phyloP scores from a whole-genome alignment of 495 filamentous ascomycete genomes.

The Aspergillus affinis region DNA sequence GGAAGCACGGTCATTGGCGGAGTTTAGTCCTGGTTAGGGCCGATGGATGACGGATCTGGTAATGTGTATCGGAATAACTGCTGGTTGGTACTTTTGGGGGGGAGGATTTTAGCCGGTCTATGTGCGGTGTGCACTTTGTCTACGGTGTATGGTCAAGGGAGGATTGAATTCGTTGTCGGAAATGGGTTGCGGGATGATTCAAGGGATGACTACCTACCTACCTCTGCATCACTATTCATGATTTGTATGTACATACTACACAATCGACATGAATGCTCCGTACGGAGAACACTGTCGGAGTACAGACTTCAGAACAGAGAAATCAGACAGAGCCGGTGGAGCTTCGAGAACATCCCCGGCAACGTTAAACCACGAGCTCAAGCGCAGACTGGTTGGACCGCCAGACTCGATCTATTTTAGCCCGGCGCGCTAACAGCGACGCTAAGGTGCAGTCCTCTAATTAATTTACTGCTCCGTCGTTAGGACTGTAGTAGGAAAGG shows the following conservation, averaged over 20 bases:
- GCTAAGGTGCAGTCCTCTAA: neutral
- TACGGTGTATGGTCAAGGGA: no score
- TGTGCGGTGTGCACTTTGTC: no score
- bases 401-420: neutral
- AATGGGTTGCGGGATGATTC: no score
- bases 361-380: slow-evolving; percentile 14
- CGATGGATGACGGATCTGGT: slow-evolving; percentile 6
- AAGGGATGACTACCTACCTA: no score
- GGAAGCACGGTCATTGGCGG: slow-evolving; percentile 5
- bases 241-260: no score
- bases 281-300: no score
- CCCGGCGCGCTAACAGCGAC: neutral
- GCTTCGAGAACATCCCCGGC: slow-evolving; percentile 17
- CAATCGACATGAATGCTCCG: no score
- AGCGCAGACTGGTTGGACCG: slow-evolving; percentile 5
- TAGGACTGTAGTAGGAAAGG: neutral
- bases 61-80: no score
- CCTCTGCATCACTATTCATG: no score
- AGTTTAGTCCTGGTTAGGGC: neutral
- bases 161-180: no score
- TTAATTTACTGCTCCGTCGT: no score
- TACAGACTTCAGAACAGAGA: no score
- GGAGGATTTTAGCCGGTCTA: slow-evolving; percentile 4
- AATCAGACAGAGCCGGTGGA: neutral
- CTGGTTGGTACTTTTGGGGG: neutral